Percentiles rank a stretch among this genome's conserved stretches.
These are phyloP conservation scores for Penicillium sp. DNA, from an alignment of 2,329 filamentous ascomycete genomes.

Conservation along the genomic window DNA sequence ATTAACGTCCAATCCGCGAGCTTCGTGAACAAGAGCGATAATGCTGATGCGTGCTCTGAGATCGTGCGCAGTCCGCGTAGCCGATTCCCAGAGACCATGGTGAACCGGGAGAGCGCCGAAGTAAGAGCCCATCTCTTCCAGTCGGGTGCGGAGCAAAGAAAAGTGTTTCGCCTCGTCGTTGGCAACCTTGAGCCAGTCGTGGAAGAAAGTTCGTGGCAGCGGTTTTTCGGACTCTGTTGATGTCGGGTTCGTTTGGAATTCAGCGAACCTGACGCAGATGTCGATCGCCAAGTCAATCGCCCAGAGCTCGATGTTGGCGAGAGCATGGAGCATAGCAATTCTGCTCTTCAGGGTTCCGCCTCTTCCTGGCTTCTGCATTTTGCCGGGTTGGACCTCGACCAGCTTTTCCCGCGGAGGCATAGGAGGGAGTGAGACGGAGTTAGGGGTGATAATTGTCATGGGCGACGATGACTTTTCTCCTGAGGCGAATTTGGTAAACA, in stretches of 20 bases:
- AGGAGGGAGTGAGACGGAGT: conserved; percentile 41
- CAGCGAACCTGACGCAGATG: conserved; percentile 53
- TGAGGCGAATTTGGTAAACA: conserved; percentile 49
- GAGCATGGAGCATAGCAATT: conserved; percentile 53
- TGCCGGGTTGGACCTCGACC: conserved; percentile 44
- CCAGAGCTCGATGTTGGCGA: conserved; percentile 57
- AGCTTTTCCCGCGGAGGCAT: conserved; percentile 50
- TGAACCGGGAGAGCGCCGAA: conserved; percentile 54
- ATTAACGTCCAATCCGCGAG: conserved; percentile 53
- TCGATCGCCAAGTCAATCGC: conserved; percentile 55
- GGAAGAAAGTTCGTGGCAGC: conserved; percentile 52
- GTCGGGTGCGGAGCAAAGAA: conserved; percentile 49
- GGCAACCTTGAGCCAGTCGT: conserved; percentile 56
- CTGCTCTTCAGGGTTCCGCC: conserved; percentile 52
- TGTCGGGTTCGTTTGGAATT: conserved; percentile 44
- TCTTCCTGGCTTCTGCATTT: conserved; percentile 47
- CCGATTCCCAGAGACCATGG: conserved; percentile 53
- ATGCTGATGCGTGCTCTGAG: conserved; percentile 53
- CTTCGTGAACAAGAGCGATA: conserved; percentile 55
- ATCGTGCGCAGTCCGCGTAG: conserved; percentile 49
- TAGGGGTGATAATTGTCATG: conserved; percentile 49
- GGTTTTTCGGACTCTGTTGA: conserved; percentile 25
- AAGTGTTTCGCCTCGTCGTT: conserved; percentile 56
- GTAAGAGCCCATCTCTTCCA: conserved; percentile 52
- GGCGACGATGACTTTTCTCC: conserved; percentile 45